These are phyloP conservation scores for Phaeosphaeriaceae sp. DNA, from an alignment of 2,329 filamentous ascomycete species.

Conservation along the genomic window DNA sequence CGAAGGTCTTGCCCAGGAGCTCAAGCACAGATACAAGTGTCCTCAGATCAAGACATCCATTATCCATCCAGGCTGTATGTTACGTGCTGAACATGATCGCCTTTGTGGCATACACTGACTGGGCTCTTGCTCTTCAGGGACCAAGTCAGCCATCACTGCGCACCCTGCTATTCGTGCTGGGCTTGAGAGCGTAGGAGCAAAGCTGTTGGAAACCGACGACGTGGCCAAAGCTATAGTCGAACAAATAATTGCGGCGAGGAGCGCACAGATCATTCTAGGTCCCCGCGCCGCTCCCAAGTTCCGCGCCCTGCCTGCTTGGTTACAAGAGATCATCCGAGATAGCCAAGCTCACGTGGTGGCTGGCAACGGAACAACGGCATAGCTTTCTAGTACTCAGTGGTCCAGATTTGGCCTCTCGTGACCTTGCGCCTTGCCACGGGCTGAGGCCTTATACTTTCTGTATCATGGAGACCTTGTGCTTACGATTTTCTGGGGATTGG, in stretches of 20 bases:
- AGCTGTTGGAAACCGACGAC: constrained; percentile 48
- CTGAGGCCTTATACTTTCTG: background rate
- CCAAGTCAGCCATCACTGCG: constrained; percentile 48
- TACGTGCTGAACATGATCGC: background rate
- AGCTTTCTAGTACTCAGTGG: background rate
- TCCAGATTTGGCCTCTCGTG: background rate
- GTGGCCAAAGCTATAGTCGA: constrained; percentile 53
- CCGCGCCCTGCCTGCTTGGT: constrained; percentile 41
- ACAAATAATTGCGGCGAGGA: constrained; percentile 51
- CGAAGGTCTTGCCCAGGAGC: constrained; percentile 48
- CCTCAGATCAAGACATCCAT: constrained; percentile 53
- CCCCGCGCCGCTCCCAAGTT: constrained; percentile 29
- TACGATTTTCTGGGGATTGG: too few species aligned
- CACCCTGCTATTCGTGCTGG: constrained; percentile 34
- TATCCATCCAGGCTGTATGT: constrained; percentile 49
- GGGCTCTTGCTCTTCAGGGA: constrained; percentile 15
- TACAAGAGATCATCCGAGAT: constrained; percentile 44
- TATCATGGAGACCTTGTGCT: constrained; percentile 25
- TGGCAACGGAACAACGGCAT: constrained; percentile 30
- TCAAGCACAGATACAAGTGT: constrained; percentile 52
- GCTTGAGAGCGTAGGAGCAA: constrained; percentile 38
- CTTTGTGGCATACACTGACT: background rate
- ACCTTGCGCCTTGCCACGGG: constrained; percentile 1
- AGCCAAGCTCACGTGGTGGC: constrained; percentile 36
- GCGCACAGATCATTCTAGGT: constrained; percentile 52